Evolutionary conservation across 2,329 filamentous ascomycete genomes (phyloP).

Genomic region (Cryphonectria nitschkei): DNA sequence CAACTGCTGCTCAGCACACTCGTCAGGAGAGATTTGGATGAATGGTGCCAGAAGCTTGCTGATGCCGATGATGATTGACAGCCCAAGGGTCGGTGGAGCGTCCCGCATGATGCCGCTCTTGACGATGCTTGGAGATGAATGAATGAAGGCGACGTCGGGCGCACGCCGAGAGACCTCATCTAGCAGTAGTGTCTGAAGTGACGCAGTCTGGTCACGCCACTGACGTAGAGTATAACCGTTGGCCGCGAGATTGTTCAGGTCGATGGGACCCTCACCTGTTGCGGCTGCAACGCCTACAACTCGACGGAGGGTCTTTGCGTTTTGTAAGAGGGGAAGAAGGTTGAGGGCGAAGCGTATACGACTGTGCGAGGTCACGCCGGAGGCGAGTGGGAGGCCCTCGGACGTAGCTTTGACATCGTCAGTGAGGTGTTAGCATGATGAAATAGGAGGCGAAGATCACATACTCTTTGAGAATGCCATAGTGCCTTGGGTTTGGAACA

Average conservation of each 20-base stretch:
- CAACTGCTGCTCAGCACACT: constrained; percentile 41
- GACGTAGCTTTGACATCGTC: constrained; percentile 11
- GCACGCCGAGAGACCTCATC: constrained; percentile 28
- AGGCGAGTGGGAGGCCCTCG: constrained; percentile 14
- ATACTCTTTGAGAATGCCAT: constrained; percentile 29
- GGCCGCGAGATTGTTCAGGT: constrained; percentile 24
- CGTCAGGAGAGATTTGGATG: constrained; percentile 31
- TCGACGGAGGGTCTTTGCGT: constrained; percentile 31
- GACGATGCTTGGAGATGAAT: constrained; percentile 31
- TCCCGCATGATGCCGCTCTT: constrained; percentile 31
- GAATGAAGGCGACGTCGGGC: constrained; percentile 31
- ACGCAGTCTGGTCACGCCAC: constrained; percentile 28
- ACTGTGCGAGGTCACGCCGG: constrained; percentile 37
- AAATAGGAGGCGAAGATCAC: neutral
- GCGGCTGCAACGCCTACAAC: constrained; percentile 32
- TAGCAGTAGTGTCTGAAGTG: constrained; percentile 28
- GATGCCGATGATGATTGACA: constrained; percentile 20
- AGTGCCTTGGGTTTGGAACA: constrained; percentile 49
- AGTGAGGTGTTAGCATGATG: neutral
- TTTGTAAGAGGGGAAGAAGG: constrained; percentile 40
- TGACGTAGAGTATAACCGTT: constrained; percentile 19
- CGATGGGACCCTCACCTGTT: constrained; percentile 16
- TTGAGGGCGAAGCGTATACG: constrained; percentile 44
- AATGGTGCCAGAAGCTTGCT: constrained; percentile 16
- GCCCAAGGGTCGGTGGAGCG: neutral